Evolutionary conservation across 345 rosid species (phyloP), one percentile per base, ranked within the genome.

Genomic region (Pugionium dolabratum): DNA sequence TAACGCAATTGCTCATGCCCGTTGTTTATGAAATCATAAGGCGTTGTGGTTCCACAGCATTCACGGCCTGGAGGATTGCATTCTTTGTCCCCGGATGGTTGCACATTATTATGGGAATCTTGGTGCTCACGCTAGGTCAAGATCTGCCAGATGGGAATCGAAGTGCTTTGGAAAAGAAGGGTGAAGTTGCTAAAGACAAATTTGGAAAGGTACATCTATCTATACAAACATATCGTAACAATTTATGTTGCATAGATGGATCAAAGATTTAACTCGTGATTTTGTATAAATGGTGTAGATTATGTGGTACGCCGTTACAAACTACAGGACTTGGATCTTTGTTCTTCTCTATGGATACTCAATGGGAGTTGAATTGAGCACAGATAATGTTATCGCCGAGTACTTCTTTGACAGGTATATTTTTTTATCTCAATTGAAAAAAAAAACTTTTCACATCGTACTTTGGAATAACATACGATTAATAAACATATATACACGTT

Each of bases 101-200:
- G 53, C 80, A 89, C 45, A 72, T 86, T 3, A 76, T 89, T 39
- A 80, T 77, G 87, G 96, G 89, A 27, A 72, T 86, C 54, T 59
- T 83, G 76, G 90, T 89, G 35, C 66, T 86, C 60, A 82, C 77
- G n/a, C 42, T 89, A 4, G 96, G 96, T 63, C 96, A 89, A 76
- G 96, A 89, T 70, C 51, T 89, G 64, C 96, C 96, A 11, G 92
- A 80, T 67, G 96, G 96, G 0, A 84, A 89, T 67, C 72, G 88
- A 8, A 43, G 73, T 26, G 26, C 85, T 36, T 59, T 89, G 35
- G 88, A 83, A 49, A 86, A 85, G 78, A 75, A 66, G 69, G 96
- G 96, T 8, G 74, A 80, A 30, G 84, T 85, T 62, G 68, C 78
- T 41, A 82, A 81, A 59, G 91, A 88, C 48, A 82, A 84, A 53